phyloP scores from a whole-genome alignment of 1,284 basidiomycete genomes.

The Pseudozyma tsukubaensis region DNA sequence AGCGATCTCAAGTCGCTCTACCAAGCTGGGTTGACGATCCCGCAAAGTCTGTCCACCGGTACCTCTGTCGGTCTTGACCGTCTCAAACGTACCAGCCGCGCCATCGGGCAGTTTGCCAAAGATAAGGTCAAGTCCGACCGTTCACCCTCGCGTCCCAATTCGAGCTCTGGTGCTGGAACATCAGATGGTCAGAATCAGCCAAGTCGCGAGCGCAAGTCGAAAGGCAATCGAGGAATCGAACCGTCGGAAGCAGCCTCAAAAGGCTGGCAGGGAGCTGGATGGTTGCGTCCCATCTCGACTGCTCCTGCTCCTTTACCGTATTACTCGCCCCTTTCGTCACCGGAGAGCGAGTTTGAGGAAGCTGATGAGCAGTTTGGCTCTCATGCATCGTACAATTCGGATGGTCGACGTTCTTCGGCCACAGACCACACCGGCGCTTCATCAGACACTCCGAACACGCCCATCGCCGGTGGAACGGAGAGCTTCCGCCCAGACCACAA shows the following conservation, averaged over 20 bases:
- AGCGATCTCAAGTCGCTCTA: slow-evolving; percentile 40
- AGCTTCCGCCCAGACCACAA: slow-evolving; percentile 13
- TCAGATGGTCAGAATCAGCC: slow-evolving; percentile 20
- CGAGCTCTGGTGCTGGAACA: slow-evolving; percentile 7
- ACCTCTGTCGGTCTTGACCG: slow-evolving; percentile 44
- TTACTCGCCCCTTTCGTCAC: slow-evolving; percentile 10
- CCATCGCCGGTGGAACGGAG: slow-evolving; percentile 1
- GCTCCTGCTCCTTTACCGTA: slow-evolving; percentile 22
- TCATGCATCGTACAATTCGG: slow-evolving; percentile 15
- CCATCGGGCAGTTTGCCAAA: slow-evolving; percentile 36
- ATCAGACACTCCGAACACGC: slow-evolving; percentile 13
- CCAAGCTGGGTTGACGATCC: slow-evolving; percentile 33
- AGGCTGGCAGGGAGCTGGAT: slow-evolving; percentile 52
- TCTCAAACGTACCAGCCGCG: slow-evolving; percentile 30
- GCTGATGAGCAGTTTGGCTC: slow-evolving; percentile 11
- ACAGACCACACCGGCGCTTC: slow-evolving; percentile 24
- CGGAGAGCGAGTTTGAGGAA: slow-evolving; percentile 16
- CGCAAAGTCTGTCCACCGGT: slow-evolving; percentile 33
- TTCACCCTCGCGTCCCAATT: slow-evolving; percentile 13
- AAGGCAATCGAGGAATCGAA: slow-evolving; percentile 41
- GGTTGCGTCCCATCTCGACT: slow-evolving; percentile 39
- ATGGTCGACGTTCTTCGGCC: slow-evolving; percentile 19
- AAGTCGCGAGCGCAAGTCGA: slow-evolving; percentile 22
- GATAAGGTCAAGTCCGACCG: slow-evolving; percentile 23
- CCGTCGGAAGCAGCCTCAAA: slow-evolving; percentile 42